Base-by-base conservation (phyloP, 2,329 filamentous ascomycete species). In the Purpureocillium lavendulum region DNA sequence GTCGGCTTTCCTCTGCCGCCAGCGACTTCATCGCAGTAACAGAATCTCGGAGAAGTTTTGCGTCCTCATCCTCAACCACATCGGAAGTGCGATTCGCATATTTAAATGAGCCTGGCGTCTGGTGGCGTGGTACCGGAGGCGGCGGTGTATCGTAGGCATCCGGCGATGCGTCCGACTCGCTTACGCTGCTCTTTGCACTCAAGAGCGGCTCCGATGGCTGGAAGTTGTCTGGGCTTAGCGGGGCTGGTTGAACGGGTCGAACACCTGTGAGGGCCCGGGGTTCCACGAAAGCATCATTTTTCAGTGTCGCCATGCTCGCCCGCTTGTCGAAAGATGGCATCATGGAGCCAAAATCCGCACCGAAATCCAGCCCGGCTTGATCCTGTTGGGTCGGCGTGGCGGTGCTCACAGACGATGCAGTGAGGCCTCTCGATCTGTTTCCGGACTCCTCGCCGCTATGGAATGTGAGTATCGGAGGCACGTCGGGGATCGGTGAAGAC, bases 321-420 rank as follows among this genome's bases (percentile, higher is more conserved):
- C 73, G 63, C 55, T 77, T 77, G 45, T 75, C 72, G 36, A 75
- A 73, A n/a, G 60, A 64, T 10, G 62, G 61, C 31, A 78, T 65
- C 69, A 79, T 74, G 40, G 66, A 73, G 43, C 70, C 66, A 45
- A 79, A 75, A 49, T 79, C 75, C 35, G 73, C 69, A 13, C 75
- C 75, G 35, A 80, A 53, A 49, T 78, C 74, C 13, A 79, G 50
- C 31, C 58, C 56, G 40, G 66, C 49, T 21, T 61, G 56, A 17
- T 67, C 30, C 73, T 53, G 36, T 65, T 67, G 5, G 69, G 70
- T 11, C 67, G 49, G 71, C 1, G 71, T 76, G 11, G 70, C 64
- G 7, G 73, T 76, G 48, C 67, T 73, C 11, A 66, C 58, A 8
- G 75, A 76, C 4, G 73, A 77, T 13, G 66, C 53, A 4, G 75